Conservation (phyloP, 2,329 filamentous ascomycete genomes). For the Cladosporium sp. region DNA sequence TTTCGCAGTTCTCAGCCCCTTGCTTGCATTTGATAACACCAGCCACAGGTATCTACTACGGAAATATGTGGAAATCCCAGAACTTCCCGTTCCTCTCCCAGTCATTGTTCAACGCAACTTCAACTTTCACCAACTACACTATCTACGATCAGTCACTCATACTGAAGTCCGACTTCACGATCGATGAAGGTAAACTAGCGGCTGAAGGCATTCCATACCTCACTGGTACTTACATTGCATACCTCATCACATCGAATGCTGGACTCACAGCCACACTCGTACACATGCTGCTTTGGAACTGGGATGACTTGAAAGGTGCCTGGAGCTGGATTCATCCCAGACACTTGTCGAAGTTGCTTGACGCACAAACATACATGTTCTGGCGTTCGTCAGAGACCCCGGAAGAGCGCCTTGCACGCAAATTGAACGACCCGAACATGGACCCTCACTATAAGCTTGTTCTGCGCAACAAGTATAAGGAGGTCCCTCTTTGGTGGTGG, state of each 20-base stretch:
- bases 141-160: slow-evolving; percentile 48
- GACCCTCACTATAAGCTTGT: slow-evolving; percentile 39
- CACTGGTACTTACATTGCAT: slow-evolving; percentile 39
- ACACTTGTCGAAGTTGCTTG: slow-evolving; percentile 28
- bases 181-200: slow-evolving; percentile 40
- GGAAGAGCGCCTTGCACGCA: slow-evolving; percentile 26
- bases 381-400: slow-evolving; percentile 30
- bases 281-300: slow-evolving; percentile 41
- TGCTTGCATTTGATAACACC: slow-evolving; percentile 24
- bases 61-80: slow-evolving; percentile 44
- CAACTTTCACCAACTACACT: slow-evolving; percentile 39
- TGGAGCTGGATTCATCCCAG: slow-evolving; percentile 34
- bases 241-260: slow-evolving; percentile 49
- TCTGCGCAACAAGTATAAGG: slow-evolving; percentile 33
- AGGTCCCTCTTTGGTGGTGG: slow-evolving; percentile 37
- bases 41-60: slow-evolving; percentile 43
- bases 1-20: neutral
- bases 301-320: slow-evolving; percentile 40
- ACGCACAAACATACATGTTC: slow-evolving; percentile 29
- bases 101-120: slow-evolving; percentile 41
- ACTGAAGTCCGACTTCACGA: slow-evolving; percentile 42
- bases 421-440: slow-evolving; percentile 28
- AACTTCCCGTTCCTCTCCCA: slow-evolving; percentile 48
- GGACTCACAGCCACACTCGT: slow-evolving; percentile 50
- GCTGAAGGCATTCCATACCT: slow-evolving; percentile 46